phyloP scores from a whole-genome alignment of 2,329 filamentous ascomycete species.

The Aspergillus sclerotialis region DNA sequence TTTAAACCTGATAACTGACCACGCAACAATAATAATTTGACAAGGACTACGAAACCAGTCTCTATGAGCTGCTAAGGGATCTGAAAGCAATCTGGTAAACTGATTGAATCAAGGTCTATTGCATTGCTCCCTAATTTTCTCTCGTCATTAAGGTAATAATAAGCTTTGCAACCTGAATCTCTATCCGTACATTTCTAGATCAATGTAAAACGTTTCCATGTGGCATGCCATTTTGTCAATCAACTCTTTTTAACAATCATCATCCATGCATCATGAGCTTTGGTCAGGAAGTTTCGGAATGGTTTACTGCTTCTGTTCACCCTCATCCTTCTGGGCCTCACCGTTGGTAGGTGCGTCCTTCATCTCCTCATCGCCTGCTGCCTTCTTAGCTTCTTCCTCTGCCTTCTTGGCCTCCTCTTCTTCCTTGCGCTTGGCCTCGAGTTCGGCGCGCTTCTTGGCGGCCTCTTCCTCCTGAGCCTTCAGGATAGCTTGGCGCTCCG shows the following conservation, averaged over 20 bases:
- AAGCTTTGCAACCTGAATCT: constrained; percentile 4
- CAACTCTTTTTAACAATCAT: background rate
- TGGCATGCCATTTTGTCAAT: background rate
- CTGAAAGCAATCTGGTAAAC: too few relatives aligned
- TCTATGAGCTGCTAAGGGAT: background rate
- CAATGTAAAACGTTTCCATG: background rate
- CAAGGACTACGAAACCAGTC: background rate
- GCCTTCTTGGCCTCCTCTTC: constrained; percentile 60
- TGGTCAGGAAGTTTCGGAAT: constrained; percentile 4
- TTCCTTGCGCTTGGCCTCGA: constrained; percentile 70
- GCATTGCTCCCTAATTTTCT: background rate
- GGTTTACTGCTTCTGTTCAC: constrained; percentile 33
- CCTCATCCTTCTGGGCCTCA: constrained; percentile 25
- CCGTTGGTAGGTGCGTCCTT: constrained; percentile 48
- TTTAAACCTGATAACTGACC: background rate
- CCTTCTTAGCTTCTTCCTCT: constrained; percentile 37
- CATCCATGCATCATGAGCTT: background rate
- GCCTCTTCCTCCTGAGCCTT: constrained; percentile 59
- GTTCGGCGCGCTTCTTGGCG: constrained; percentile 56
- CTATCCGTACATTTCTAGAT: background rate
- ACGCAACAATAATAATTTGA: background rate
- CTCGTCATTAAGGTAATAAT: constrained; percentile 4
- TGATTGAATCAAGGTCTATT: too few relatives aligned
- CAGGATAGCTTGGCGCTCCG: constrained; percentile 68
- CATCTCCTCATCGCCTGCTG: constrained; percentile 50